These are phyloP conservation scores for Aphanomyces euteiches DNA, from an alignment of 352 stramenopile genomes.

Conservation along the genomic window DNA sequence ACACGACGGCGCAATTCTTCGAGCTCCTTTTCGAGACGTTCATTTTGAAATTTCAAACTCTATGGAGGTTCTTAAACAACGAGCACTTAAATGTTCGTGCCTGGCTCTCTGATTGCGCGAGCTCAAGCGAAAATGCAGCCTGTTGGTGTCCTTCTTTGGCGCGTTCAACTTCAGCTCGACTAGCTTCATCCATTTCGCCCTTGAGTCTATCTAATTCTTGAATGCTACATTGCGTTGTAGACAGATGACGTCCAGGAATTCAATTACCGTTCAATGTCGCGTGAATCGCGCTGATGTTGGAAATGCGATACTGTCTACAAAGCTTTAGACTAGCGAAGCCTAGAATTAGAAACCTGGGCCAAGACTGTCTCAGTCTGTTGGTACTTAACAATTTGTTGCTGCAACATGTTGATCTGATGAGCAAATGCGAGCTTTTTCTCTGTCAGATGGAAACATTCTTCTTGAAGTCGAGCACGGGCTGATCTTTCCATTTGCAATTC, in stretches of 20 bases:
- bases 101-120: conserved; percentile 9
- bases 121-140: background rate
- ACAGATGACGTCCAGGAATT: background rate
- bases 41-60: conserved; percentile 16
- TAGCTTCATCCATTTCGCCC: conserved; percentile 38
- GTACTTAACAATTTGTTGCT: conserved; percentile 52
- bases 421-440: conserved; percentile 41
- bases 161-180: background rate
- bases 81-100: background rate
- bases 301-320: conserved; percentile 52
- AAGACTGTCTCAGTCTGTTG: conserved; percentile 76
- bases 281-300: conserved; percentile 50
- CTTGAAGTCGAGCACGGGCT: background rate
- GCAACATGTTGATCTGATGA: conserved; percentile 44
- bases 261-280: conserved; percentile 36
- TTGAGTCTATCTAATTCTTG: conserved; percentile 17
- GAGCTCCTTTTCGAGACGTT: conserved; percentile 10
- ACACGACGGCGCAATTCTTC: conserved; percentile 3
- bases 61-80: background rate
- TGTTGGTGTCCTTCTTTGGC: conserved; percentile 1
- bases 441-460: conserved; percentile 20
- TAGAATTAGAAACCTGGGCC: conserved; percentile 35
- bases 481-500: conserved; percentile 1
- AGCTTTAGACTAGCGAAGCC: background rate
- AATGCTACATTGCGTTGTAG: too few relatives aligned